Conservation (phyloP, 108 stramenopile genomes). For the Phaeodactylum tricornutum region DNA sequence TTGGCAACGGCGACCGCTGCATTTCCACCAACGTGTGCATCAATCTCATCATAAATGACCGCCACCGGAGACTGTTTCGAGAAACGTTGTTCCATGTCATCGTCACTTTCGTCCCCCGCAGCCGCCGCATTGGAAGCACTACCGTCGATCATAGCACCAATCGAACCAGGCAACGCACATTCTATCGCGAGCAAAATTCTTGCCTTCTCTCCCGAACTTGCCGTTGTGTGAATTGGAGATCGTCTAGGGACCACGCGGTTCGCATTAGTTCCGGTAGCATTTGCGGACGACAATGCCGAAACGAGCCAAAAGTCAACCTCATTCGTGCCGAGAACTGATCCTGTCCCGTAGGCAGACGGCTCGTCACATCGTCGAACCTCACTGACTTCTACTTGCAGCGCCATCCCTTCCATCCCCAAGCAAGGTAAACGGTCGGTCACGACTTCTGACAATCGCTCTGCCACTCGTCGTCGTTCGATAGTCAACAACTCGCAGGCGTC, state of each 20-base stretch:
- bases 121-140: constrained; percentile 1
- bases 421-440: constrained; percentile 47
- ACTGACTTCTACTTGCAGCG: constrained; percentile 3
- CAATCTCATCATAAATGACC: constrained; percentile 80
- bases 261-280: no score
- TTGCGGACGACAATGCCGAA: constrained; percentile 14
- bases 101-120: neutral
- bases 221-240: constrained; percentile 38
- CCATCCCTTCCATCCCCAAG: constrained; percentile 51
- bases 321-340: constrained; percentile 33
- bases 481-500: constrained; percentile 33
- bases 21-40: constrained; percentile 79
- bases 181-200: constrained; percentile 73
- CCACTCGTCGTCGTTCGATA: constrained; percentile 27
- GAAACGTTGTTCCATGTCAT: neutral
- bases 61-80: constrained; percentile 38
- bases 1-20: constrained; percentile 70
- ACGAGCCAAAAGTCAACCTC: constrained; percentile 49
- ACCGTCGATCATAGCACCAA: constrained; percentile 27
- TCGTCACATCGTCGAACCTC: no score
- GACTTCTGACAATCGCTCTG: constrained; percentile 28
- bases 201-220: constrained; percentile 71
- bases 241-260: no score
- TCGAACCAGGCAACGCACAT: constrained; percentile 61
- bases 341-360: no score